Conservation (phyloP, 2,329 filamentous ascomycete genomes). For the Mollisia scopiformis region DNA sequence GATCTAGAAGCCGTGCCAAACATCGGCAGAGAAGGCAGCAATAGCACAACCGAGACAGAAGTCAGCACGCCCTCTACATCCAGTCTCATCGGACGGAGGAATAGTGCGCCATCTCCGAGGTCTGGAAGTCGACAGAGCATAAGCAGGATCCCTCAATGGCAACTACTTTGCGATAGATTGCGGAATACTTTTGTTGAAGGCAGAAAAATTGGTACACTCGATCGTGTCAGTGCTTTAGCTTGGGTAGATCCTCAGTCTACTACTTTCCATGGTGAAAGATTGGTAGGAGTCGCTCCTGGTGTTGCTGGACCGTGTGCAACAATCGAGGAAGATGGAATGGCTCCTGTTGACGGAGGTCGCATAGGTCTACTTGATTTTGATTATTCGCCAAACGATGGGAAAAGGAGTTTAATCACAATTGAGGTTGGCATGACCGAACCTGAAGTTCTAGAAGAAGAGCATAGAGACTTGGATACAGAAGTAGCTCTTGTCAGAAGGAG, state of each 20-base stretch:
- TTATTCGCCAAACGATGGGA: constrained; percentile 59
- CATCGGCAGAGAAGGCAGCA: constrained; percentile 28
- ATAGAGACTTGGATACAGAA: constrained; percentile 74
- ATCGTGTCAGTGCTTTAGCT: constrained; percentile 68
- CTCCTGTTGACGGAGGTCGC: constrained; percentile 79
- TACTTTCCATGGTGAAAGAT: constrained; percentile 53
- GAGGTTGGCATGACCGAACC: constrained; percentile 74
- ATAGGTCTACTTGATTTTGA: constrained; percentile 76
- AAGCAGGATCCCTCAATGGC: constrained; percentile 64
- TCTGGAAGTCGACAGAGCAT: constrained; percentile 29
- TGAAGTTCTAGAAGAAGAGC: constrained; percentile 73
- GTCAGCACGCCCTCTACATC: constrained; percentile 30
- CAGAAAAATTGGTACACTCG: constrained; percentile 64
- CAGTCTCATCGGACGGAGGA: constrained; percentile 29
- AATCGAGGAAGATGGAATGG: constrained; percentile 68
- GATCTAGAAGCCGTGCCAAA: constrained; percentile 67
- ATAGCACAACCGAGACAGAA: constrained; percentile 36
- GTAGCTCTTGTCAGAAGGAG: constrained; percentile 78
- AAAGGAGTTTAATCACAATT: constrained; percentile 62
- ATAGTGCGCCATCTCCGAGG: constrained; percentile 34
- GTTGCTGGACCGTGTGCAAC: constrained; percentile 60
- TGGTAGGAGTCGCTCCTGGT: constrained; percentile 75
- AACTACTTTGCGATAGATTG: constrained; percentile 67
- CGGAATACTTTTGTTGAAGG: constrained; percentile 74
- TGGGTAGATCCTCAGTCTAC: constrained; percentile 66